Evolutionary conservation across 306 rosid genomes (phyloP).

Genomic region (Pterocarpus santalinus): DNA sequence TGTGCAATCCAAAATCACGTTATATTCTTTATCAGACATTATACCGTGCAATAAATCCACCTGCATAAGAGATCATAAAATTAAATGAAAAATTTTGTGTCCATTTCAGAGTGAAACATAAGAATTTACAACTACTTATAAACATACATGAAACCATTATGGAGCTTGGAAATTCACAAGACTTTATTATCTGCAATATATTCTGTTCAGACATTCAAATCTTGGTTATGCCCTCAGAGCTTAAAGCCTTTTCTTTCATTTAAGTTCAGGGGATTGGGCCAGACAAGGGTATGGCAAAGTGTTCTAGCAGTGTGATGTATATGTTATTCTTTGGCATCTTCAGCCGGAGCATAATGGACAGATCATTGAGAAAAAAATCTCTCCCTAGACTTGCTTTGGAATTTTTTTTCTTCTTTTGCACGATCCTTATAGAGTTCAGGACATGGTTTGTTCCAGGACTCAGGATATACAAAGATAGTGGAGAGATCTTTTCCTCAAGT

Average conservation of each 20-base stretch:
- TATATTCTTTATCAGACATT: constrained; percentile 92
- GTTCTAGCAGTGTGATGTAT: background rate
- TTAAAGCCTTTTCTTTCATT: constrained; percentile 10
- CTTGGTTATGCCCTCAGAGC: background rate
- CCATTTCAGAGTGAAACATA: background rate
- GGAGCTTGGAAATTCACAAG: constrained; percentile 14
- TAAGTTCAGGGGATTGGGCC: background rate
- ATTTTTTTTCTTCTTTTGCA: too few species aligned
- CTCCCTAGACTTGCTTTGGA: background rate
- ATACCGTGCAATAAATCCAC: constrained; percentile 83
- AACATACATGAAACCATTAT: background rate
- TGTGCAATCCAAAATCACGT: constrained; percentile 91
- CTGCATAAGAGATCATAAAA: constrained; percentile 60
- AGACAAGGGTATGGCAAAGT: background rate
- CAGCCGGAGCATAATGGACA: background rate
- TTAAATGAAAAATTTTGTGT: constrained; percentile 26
- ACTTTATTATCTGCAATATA: background rate
- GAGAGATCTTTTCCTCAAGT: too few species aligned
- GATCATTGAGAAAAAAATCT: background rate
- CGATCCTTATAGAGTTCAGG: too few species aligned
- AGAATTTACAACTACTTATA: constrained; percentile 1
- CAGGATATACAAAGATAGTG: too few species aligned
- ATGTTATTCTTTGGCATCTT: background rate
- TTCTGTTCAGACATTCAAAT: background rate
- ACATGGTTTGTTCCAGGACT: too few species aligned